Conservation (phyloP, 2,329 filamentous ascomycete species). For the Alternaria panax region DNA sequence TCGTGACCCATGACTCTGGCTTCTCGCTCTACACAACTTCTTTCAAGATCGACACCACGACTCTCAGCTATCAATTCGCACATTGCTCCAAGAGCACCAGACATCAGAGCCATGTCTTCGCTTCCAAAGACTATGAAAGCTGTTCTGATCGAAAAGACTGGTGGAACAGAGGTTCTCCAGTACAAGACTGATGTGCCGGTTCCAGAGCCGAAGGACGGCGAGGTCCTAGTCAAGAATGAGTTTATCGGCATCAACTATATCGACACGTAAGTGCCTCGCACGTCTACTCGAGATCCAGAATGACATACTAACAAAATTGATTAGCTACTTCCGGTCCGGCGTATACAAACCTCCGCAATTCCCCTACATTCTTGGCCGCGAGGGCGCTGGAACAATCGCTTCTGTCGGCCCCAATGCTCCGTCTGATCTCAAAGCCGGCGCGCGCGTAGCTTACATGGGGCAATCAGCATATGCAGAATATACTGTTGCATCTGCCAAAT, state of each 20-base stretch:
- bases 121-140: constrained; percentile 75
- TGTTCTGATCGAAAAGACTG: constrained; percentile 74
- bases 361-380: constrained; percentile 80
- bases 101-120: constrained; percentile 52
- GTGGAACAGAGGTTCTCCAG: constrained; percentile 74
- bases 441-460: constrained; percentile 75
- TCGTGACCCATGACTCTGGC: constrained; percentile 25
- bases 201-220: constrained; percentile 70
- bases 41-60: constrained; percentile 21
- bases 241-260: constrained; percentile 87
- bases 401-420: constrained; percentile 62
- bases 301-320: background rate
- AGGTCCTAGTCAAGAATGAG: constrained; percentile 82
- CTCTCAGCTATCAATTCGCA: constrained; percentile 29
- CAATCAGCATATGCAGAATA: constrained; percentile 66
- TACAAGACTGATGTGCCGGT: constrained; percentile 75
- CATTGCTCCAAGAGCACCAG: constrained; percentile 16
- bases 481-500: constrained; percentile 60
- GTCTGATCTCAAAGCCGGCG: constrained; percentile 67
- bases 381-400: constrained; percentile 76
- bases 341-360: constrained; percentile 74
- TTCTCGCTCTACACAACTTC: constrained; percentile 16
- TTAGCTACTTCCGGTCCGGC: constrained; percentile 81
- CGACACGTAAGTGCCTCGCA: constrained; percentile 66
- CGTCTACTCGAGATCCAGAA: background rate